Percentiles rank a stretch among this genome's conserved stretches.
phyloP scores from a whole-genome alignment of 495 filamentous ascomycete species.

The Choiromyces venosus region DNA sequence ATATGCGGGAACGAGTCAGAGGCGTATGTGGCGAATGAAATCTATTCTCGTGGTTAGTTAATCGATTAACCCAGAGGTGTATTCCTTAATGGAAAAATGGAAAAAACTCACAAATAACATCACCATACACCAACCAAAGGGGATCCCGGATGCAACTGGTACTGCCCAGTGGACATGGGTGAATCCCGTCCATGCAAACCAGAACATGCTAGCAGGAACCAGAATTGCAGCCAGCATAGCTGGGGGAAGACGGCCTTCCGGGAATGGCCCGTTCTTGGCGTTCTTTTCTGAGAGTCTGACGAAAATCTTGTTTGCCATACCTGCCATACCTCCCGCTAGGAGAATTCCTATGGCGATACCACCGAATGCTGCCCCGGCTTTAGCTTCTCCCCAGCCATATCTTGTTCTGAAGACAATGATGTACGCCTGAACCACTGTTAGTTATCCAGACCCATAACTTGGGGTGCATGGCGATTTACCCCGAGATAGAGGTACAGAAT shows the following conservation, averaged over 20 bases:
- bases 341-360: slow-evolving; percentile 55
- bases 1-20: slow-evolving; percentile 8
- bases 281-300: slow-evolving; percentile 7
- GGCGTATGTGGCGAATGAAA: background rate
- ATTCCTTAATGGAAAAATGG: slow-evolving; percentile 7
- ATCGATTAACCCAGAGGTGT: background rate
- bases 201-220: slow-evolving; percentile 53
- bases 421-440: slow-evolving; percentile 49
- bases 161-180: slow-evolving; percentile 52
- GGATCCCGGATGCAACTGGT: slow-evolving; percentile 56
- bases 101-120: slow-evolving; percentile 22
- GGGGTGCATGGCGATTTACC: background rate
- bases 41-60: background rate
- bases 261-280: slow-evolving; percentile 19
- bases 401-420: slow-evolving; percentile 57
- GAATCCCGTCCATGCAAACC: slow-evolving; percentile 58
- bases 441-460: slow-evolving; percentile 7
- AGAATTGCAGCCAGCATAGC: slow-evolving; percentile 51
- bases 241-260: slow-evolving; percentile 42
- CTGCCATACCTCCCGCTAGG: slow-evolving; percentile 47
- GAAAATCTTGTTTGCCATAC: slow-evolving; percentile 43
- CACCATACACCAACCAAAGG: slow-evolving; percentile 29
- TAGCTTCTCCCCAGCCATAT: slow-evolving; percentile 52
- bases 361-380: slow-evolving; percentile 56
- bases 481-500: slow-evolving; percentile 58